Base-by-base conservation (phyloP, 352 stramenopile species). In the Albugo candida region DNA sequence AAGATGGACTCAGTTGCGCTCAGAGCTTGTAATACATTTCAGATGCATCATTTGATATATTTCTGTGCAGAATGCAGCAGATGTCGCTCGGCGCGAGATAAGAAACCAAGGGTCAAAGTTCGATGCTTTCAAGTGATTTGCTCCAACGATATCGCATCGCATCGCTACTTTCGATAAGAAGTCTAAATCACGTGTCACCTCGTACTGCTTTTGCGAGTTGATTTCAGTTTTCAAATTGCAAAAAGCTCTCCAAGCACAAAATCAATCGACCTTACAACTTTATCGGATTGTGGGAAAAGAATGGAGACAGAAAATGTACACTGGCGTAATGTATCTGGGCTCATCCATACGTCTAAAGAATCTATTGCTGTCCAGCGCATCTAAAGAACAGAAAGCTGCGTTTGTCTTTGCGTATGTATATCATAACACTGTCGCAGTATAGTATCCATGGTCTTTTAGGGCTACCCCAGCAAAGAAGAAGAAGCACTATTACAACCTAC, bases 371-470 rank as follows among this genome's bases (percentile, higher is more conserved):
- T 43, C 3, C 38, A 43, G 8, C 38, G 20, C 17, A 43, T 43
- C 20, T 10, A 43, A 19, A 8, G 38, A 43, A 24, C 58, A 74
- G 36, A 82, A 82, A 35, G 61, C 82, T 52, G 67, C 61, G 13
- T 81, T 85, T 39, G 70, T 79, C 60, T 82, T 85, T 57, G 68
- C 66, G 66, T 81, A 55, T 35, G 65, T 48, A 1, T 18, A 8
- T 43, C 47, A 20, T 41, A 18, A 42, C 1, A 14, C 1, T n/a
- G 2, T 16, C 48, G 37, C 53, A 82, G 70, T 18, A 77, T 62
- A n/a, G 73, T 67, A 13, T 81, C 64, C 39, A 79, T 64, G 47
- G 66, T 83, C 21, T 85, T 81, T 48, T 83, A 67, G 73, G 70
- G 73, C 0, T 54, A 81, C 14, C 69, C 64, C 11, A 48, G 54